Evolutionary conservation across 495 filamentous ascomycete genomes (phyloP).

Genomic region (Penicillium steckii): DNA sequence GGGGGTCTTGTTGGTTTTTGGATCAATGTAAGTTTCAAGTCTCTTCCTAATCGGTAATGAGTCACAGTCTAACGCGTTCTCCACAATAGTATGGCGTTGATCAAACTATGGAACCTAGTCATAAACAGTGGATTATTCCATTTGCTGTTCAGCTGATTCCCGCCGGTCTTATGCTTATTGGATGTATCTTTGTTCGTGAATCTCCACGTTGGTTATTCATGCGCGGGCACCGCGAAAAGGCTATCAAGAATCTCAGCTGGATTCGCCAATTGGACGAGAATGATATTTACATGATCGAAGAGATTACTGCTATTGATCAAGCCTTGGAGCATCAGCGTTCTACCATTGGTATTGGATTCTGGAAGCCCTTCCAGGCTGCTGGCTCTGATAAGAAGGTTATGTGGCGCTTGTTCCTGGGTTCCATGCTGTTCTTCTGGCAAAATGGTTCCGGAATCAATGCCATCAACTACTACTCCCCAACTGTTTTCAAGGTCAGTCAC

Average conservation of each 20-base stretch:
- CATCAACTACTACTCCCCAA: constrained; percentile 66
- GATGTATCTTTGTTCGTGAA: constrained; percentile 49
- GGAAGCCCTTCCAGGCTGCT: constrained; percentile 63
- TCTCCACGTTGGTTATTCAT: constrained; percentile 58
- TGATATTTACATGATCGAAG: constrained; percentile 66
- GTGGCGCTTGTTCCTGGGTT: constrained; percentile 68
- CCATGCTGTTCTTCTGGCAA: constrained; percentile 67
- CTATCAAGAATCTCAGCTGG: constrained; percentile 60
- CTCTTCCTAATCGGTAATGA: neutral
- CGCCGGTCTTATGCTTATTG: constrained; percentile 44
- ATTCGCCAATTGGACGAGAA: constrained; percentile 57
- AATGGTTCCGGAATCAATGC: constrained; percentile 69
- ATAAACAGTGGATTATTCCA: constrained; percentile 56
- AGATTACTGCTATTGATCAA: constrained; percentile 60
- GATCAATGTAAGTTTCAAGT: constrained; percentile 51
- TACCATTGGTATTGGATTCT: constrained; percentile 64
- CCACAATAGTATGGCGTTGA: constrained; percentile 36
- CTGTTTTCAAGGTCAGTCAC: constrained; percentile 47
- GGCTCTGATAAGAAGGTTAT: constrained; percentile 52
- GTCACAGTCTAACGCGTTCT: constrained; percentile 10
- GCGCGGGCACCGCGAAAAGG: constrained; percentile 49
- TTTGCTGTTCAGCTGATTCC: constrained; percentile 57
- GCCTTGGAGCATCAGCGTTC: constrained; percentile 59
- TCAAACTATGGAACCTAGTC: constrained; percentile 26
- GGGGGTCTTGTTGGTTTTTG: constrained; percentile 73